These are phyloP conservation scores for Ceratonia siliqua DNA, from an alignment of 306 rosid species.

Conservation along the genomic window DNA sequence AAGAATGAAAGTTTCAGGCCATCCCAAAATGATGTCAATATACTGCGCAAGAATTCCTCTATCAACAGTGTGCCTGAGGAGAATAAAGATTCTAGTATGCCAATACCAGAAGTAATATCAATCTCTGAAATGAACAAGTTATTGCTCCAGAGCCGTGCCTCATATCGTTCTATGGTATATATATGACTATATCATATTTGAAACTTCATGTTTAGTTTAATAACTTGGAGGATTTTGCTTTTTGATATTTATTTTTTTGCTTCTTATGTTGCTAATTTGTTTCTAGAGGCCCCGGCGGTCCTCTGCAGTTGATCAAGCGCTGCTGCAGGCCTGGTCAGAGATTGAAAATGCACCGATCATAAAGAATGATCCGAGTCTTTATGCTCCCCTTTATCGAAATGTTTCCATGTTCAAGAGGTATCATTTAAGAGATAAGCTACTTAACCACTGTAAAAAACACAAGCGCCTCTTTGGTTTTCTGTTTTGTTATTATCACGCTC, in stretches of 20 bases:
- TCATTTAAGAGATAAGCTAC: background rate
- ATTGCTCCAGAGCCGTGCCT: conserved; percentile 52
- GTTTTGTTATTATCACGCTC: background rate
- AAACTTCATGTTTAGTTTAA: conserved; percentile 11
- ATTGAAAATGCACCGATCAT: conserved; percentile 73
- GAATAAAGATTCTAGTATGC: conserved; percentile 36
- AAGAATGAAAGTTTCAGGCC: conserved; percentile 44
- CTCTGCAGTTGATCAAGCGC: conserved; percentile 62
- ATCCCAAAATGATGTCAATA: conserved; percentile 29
- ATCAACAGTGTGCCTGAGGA: conserved; percentile 33
- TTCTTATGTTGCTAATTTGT: conserved; percentile 36
- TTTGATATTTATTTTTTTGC: conserved; percentile 10
- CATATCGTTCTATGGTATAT: conserved; percentile 56
- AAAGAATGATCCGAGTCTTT: conserved; percentile 51
- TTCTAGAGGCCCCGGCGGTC: conserved; percentile 73
- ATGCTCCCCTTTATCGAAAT: conserved; percentile 71
- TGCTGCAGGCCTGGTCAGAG: conserved; percentile 52
- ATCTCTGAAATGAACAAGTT: conserved; percentile 69
- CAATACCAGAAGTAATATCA: conserved; percentile 44
- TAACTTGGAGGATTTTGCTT: background rate
- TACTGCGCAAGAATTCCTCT: conserved; percentile 33
- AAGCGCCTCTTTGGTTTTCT: background rate
- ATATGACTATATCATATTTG: conserved; percentile 25
- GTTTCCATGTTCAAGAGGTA: conserved; percentile 81
- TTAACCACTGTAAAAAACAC: background rate